phyloP scores from a whole-genome alignment of 2,329 filamentous ascomycete species.

The Sporothrix globosa region DNA sequence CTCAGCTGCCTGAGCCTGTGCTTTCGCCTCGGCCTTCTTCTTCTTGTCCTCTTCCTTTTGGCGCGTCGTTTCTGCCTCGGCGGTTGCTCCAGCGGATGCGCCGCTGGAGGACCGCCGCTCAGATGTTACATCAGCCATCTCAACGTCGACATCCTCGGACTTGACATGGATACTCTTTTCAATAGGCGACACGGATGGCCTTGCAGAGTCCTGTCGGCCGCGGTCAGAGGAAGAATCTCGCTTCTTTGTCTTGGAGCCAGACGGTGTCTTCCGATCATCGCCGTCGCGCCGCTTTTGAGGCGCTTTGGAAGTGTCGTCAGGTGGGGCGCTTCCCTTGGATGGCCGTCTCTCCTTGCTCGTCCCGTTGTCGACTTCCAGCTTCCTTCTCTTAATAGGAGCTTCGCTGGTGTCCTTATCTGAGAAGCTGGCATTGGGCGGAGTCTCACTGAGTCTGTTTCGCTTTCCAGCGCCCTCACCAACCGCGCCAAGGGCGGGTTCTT shows the following conservation, averaged over 20 bases:
- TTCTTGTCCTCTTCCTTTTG: slow-evolving; percentile 43
- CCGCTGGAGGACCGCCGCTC: slow-evolving; percentile 31
- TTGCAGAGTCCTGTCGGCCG: slow-evolving; percentile 50
- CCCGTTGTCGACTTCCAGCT: slow-evolving; percentile 55
- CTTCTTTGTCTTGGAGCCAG: slow-evolving; percentile 46
- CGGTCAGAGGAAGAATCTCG: slow-evolving; percentile 42
- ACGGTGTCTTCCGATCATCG: slow-evolving; percentile 44
- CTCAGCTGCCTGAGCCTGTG: slow-evolving; percentile 33
- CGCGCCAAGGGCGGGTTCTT: slow-evolving; percentile 54
- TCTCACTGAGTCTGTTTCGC: slow-evolving; percentile 61
- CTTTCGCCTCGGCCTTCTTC: slow-evolving; percentile 39
- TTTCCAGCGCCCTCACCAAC: slow-evolving; percentile 59
- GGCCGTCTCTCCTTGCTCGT: slow-evolving; percentile 52
- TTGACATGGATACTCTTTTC: slow-evolving; percentile 62
- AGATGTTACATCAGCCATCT: slow-evolving; percentile 56
- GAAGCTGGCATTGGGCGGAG: slow-evolving; percentile 58
- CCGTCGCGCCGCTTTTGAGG: slow-evolving; percentile 51
- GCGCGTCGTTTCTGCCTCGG: slow-evolving; percentile 40
- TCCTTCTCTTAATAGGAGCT: slow-evolving; percentile 58
- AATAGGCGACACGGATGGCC: slow-evolving; percentile 42
- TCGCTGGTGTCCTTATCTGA: slow-evolving; percentile 59
- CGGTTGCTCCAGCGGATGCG: slow-evolving; percentile 40
- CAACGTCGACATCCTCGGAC: slow-evolving; percentile 59
- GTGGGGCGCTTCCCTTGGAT: slow-evolving; percentile 48
- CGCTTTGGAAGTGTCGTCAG: slow-evolving; percentile 45